A percentile compares a stretch with the other conserved stretches of the same genome.
Conservation (phyloP, 208 protist species). For the Trypanosoma theileri region DNA sequence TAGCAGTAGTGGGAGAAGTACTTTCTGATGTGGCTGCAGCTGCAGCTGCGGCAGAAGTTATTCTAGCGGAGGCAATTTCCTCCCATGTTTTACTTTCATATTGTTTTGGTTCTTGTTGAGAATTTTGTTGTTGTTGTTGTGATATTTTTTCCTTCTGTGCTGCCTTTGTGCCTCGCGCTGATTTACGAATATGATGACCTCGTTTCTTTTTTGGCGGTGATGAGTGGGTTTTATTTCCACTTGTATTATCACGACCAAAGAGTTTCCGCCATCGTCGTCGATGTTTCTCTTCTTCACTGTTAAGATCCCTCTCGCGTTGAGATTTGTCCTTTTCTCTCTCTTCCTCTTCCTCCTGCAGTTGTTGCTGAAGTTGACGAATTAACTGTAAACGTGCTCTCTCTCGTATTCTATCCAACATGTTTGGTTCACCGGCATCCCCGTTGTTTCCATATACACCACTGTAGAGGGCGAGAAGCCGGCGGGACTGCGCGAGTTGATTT, state of each 20-base stretch:
- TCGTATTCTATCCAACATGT: background rate
- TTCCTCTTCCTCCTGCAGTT: constrained; percentile 12
- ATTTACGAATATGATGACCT: background rate
- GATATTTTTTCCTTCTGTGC: background rate
- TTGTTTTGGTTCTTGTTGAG: background rate
- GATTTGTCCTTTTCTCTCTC: constrained; percentile 8
- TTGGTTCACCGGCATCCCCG: background rate
- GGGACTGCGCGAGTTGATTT: constrained; percentile 9
- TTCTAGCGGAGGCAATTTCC: background rate
- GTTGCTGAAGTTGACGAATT: constrained; percentile 21
- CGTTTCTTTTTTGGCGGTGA: background rate
- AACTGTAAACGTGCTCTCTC: constrained; percentile 7
- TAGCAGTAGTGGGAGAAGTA: background rate
- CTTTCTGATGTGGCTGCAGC: background rate
- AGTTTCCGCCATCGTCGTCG: constrained; percentile 10
- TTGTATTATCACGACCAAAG: background rate
- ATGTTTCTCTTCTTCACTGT: background rate
- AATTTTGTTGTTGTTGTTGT: background rate
- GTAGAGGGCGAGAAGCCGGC: constrained; percentile 28
- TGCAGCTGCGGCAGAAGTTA: background rate
- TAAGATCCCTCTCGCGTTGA: background rate
- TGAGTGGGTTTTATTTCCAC: background rate
- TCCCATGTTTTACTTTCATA: background rate
- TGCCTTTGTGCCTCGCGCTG: background rate
- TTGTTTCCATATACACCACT: constrained; percentile 26